phyloP scores from a whole-genome alignment of 2,329 filamentous ascomycete genomes.

The Apiospora koreana region DNA sequence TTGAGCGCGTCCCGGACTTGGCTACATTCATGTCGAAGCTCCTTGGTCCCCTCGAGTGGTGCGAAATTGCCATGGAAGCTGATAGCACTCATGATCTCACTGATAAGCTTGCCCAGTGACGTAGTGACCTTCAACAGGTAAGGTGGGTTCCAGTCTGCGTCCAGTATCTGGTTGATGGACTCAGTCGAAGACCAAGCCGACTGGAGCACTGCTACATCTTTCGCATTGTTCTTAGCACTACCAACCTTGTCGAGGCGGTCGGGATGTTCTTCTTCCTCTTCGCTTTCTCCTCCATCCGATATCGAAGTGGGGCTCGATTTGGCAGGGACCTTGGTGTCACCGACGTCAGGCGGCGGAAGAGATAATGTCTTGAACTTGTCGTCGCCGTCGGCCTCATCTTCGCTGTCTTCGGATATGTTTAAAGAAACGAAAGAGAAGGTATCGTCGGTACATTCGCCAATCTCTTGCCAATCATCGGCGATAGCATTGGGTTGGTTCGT shows the following conservation, averaged over 20 bases:
- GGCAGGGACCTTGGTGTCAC: not conserved
- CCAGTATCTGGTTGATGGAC: conserved; percentile 8
- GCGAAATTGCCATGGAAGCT: not conserved
- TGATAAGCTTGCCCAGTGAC: conserved; percentile 16
- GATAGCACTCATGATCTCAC: conserved; percentile 13
- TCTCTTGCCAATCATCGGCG: conserved; percentile 30
- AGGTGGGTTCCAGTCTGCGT: conserved; percentile 13
- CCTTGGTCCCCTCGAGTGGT: not conserved
- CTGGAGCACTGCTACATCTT: not conserved
- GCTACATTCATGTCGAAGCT: conserved; percentile 16
- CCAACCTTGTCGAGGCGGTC: not conserved
- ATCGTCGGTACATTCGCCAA: conserved; percentile 20
- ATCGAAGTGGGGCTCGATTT: not conserved
- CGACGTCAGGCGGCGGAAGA: not conserved
- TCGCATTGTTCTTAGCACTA: not conserved
- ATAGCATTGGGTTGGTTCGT: conserved; percentile 12
- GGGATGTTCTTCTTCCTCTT: not conserved
- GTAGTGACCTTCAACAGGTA: conserved; percentile 14
- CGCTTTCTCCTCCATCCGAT: not conserved
- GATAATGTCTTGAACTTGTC: not conserved
- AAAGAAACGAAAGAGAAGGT: conserved; percentile 29
- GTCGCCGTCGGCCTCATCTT: not conserved
- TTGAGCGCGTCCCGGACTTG: conserved; percentile 19
- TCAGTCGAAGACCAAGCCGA: not conserved
- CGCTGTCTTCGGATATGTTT: conserved; percentile 22